These are phyloP conservation scores for Baorangia bicolor DNA, from an alignment of 768 basidiomycete genomes.

Conservation along the genomic window DNA sequence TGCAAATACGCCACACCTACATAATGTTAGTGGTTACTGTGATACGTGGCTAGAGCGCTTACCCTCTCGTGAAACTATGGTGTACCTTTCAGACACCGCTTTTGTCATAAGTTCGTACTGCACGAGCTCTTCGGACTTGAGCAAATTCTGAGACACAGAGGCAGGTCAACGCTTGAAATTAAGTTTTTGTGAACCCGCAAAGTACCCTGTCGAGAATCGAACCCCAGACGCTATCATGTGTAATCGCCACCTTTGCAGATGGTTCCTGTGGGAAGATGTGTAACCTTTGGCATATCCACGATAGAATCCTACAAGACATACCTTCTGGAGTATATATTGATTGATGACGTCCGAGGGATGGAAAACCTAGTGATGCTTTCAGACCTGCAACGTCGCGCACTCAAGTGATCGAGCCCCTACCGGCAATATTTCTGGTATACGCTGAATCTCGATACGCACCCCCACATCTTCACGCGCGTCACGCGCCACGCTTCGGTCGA, in stretches of 20 bases:
- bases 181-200: not conserved
- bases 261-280: constrained; percentile 13
- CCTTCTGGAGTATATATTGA: constrained; percentile 22
- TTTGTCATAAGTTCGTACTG: constrained; percentile 9
- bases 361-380: constrained; percentile 16
- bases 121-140: constrained; percentile 11
- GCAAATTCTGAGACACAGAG: not conserved
- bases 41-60: not conserved
- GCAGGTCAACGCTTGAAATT: not conserved
- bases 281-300: not conserved
- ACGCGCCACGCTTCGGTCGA: not conserved
- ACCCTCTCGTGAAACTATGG: constrained; percentile 9
- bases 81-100: constrained; percentile 13
- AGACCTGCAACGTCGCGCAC: not conserved
- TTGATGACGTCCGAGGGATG: constrained; percentile 27
- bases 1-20: constrained; percentile 22
- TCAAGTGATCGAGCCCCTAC: constrained; percentile 1
- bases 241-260: constrained; percentile 24
- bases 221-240: constrained; percentile 25
- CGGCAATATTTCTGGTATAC: constrained; percentile 20
- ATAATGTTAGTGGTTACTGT: not conserved
- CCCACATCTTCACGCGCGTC: not conserved
- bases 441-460: constrained; percentile 10
- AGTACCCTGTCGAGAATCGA: constrained; percentile 17
- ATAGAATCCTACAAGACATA: not conserved